Evolutionary conservation across 1,284 basidiomycete species (phyloP).

Genomic region (Fomitiporia mediterranea): DNA sequence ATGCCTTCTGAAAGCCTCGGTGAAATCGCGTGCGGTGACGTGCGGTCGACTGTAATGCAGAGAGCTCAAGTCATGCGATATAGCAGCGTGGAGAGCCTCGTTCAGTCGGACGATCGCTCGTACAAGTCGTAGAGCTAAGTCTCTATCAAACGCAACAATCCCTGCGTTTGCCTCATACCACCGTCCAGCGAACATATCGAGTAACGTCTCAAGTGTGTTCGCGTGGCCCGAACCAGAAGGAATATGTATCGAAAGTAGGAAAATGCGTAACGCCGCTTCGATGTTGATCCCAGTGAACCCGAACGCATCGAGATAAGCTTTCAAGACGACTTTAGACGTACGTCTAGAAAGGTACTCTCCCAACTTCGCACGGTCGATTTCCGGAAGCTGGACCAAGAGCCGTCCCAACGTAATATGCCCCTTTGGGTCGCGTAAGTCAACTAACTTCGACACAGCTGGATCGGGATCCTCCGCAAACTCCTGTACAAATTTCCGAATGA

Average conservation of each 20-base stretch:
- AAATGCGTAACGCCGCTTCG: constrained; percentile 85
- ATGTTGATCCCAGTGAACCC: constrained; percentile 79
- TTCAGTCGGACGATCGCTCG: constrained; percentile 86
- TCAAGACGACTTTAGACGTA: constrained; percentile 69
- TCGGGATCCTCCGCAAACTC: constrained; percentile 75
- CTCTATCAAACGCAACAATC: constrained; percentile 72
- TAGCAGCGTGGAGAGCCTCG: constrained; percentile 66
- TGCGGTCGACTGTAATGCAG: constrained; percentile 59
- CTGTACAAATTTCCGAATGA: constrained; percentile 65
- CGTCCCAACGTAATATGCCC: constrained; percentile 59
- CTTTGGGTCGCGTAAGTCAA: constrained; percentile 39
- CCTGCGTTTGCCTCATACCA: constrained; percentile 90
- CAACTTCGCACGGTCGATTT: constrained; percentile 80
- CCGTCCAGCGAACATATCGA: constrained; percentile 82
- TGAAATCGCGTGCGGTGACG: constrained; percentile 71
- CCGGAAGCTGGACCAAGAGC: constrained; percentile 75
- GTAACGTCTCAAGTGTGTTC: constrained; percentile 56
- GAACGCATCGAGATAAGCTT: constrained; percentile 84
- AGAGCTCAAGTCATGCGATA: constrained; percentile 56
- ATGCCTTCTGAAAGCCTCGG: constrained; percentile 70
- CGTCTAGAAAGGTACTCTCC: constrained; percentile 78
- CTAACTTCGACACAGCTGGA: constrained; percentile 60
- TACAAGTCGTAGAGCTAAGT: constrained; percentile 74
- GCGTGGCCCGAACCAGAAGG: constrained; percentile 48
- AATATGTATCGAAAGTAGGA: constrained; percentile 78